phyloP scores from a whole-genome alignment of 2,329 filamentous ascomycete genomes.

The Penicillium griseofulvum region DNA sequence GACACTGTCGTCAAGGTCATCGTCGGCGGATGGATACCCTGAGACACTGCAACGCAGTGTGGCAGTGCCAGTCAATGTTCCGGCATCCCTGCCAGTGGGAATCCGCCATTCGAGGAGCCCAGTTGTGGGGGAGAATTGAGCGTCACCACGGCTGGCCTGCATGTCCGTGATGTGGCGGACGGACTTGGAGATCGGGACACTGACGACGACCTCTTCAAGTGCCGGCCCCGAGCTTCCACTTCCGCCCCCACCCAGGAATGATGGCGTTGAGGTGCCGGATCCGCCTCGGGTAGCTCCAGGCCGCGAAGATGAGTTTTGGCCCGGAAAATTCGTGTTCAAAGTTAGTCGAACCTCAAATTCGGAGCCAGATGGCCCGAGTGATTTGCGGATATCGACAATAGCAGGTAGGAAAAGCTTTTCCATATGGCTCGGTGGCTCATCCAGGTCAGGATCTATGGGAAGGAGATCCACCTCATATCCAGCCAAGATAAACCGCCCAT shows the following conservation, averaged over 20 bases:
- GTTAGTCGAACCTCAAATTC: slow-evolving; percentile 87
- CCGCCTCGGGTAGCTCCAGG: slow-evolving; percentile 41
- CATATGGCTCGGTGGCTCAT: slow-evolving; percentile 51
- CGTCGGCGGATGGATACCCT: slow-evolving; percentile 55
- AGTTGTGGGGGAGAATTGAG: slow-evolving; percentile 72
- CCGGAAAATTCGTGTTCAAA: slow-evolving; percentile 64
- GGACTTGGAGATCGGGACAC: slow-evolving; percentile 72
- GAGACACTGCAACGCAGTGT: slow-evolving; percentile 77
- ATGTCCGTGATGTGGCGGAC: slow-evolving; percentile 84
- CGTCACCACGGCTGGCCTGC: slow-evolving; percentile 76
- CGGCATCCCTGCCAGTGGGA: slow-evolving; percentile 67
- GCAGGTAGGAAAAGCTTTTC: slow-evolving; percentile 78
- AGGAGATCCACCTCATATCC: slow-evolving; percentile 93
- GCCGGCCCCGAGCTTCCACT: slow-evolving; percentile 59
- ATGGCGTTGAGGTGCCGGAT: slow-evolving; percentile 49
- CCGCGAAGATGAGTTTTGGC: slow-evolving; percentile 42
- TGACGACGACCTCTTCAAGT: slow-evolving; percentile 74
- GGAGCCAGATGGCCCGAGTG: slow-evolving; percentile 68
- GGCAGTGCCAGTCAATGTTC: slow-evolving; percentile 64
- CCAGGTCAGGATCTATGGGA: slow-evolving; percentile 62
- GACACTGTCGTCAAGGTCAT: slow-evolving; percentile 47
- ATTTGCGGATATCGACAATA: slow-evolving; percentile 75
- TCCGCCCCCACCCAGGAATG: slow-evolving; percentile 51
- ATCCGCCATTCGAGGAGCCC: slow-evolving; percentile 78
- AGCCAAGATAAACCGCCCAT: slow-evolving; percentile 88